Base-by-base conservation (phyloP, 805 yeast genomes). In the Candida sonorensis region DNA sequence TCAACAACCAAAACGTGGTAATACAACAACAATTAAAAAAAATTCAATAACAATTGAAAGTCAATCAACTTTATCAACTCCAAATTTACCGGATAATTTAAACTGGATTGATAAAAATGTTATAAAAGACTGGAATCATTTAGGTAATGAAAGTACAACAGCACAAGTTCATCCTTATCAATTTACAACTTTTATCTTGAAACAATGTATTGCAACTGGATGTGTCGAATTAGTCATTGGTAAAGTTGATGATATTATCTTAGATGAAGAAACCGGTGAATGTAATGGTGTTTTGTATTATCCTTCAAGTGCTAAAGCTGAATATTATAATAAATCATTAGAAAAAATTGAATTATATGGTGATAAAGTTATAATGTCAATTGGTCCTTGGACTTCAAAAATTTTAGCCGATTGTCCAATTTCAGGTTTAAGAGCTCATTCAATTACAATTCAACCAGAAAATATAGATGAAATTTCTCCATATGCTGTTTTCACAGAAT, bases 361-460 rank as follows among this genome's bases (percentile, higher is more conserved):
- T 34, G 85, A 83, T 50, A 78, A 83, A 46, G 77, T 86, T n/a
- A 78, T 90, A 9, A 64, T 92, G 47, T 67, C 94, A 0, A 83
- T 85, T 45, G 98, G 98, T 0, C 98, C 98, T 10, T 90, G 98
- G 98, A 87, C 97, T 3, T 81, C 95, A 2, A 81, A 79, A 49
- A 73, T 90, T 26, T 61, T 90, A 37, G 94, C 95, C 3, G 87
- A 82, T 44, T 88, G 97, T 53, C 98, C 97, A 18, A 87, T 90
- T 10, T 79, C 90, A 2, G 97, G 97, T 5, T 64, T 90, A 41
- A 70, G 97, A 45, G 97, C 97, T 2, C 97, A 92, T 60, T 85
- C 96, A 17, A 88, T 90, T 51, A 87, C 96, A 1, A 73, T 92
- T 34, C 75, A 84, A 27, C 97, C 97, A 4, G 72, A 77, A 35